Evolutionary conservation across 495 filamentous ascomycete genomes (phyloP).

Genomic region (Neurospora africana): DNA sequence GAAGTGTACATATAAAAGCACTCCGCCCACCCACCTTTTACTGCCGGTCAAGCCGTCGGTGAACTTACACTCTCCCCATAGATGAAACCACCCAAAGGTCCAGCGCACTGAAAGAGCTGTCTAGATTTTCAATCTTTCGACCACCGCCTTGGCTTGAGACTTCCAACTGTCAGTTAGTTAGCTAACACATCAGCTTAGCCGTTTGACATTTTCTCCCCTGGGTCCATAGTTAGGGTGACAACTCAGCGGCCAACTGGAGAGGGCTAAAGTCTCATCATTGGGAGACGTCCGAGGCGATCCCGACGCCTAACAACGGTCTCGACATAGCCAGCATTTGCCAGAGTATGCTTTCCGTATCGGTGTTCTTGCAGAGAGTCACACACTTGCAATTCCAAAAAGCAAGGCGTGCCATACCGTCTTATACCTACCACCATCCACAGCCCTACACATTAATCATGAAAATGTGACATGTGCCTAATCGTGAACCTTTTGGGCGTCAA

Average conservation of each 20-base stretch:
- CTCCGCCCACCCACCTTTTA: neutral
- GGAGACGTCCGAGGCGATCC: neutral
- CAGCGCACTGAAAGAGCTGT: neutral
- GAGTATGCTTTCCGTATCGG: neutral
- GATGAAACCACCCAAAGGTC: neutral
- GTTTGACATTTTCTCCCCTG: neutral
- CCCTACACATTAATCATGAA: neutral
- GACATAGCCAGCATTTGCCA: neutral
- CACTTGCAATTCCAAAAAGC: neutral
- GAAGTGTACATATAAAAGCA: neutral
- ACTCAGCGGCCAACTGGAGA: neutral
- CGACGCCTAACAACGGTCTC: neutral
- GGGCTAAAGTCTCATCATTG: neutral
- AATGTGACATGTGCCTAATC: neutral
- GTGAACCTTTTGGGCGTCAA: neutral
- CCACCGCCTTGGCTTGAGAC: neutral
- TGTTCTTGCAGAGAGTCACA: neutral
- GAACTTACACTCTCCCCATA: neutral
- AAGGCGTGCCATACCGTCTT: neutral
- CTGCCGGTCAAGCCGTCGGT: neutral
- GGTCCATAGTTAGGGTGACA: neutral
- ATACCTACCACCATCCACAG: neutral
- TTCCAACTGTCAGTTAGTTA: neutral
- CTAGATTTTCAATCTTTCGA: neutral
- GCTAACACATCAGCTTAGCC: neutral